Conservation (phyloP, 495 filamentous ascomycete genomes). For the Penicillium tannophilum region DNA sequence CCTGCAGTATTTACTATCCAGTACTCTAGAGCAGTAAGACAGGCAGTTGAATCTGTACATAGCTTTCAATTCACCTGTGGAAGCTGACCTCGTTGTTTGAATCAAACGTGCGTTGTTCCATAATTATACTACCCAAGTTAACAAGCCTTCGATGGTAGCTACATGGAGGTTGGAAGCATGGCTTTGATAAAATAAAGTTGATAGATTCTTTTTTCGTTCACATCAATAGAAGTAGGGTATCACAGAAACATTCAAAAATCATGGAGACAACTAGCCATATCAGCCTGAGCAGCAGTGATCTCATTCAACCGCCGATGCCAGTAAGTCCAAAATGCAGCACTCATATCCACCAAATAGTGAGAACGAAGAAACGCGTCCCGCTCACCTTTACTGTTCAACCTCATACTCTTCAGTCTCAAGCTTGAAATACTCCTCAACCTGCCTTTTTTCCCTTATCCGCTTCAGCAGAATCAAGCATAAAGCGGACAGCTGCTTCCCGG, state of each 20-base stretch:
- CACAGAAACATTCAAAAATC: background rate
- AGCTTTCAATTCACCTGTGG: conserved; percentile 27
- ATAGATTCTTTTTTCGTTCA: background rate
- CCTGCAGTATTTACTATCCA: background rate
- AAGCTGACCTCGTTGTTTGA: conserved; percentile 17
- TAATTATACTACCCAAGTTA: background rate
- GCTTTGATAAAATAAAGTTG: background rate
- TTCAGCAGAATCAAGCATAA: conserved; percentile 81
- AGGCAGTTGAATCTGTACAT: conserved; percentile 28
- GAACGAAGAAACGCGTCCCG: too few species aligned
- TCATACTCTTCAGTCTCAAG: conserved; percentile 74
- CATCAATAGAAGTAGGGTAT: conserved; percentile 10
- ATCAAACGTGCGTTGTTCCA: background rate
- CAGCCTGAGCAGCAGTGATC: background rate
- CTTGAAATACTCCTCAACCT: conserved; percentile 68
- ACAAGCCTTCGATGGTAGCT: background rate
- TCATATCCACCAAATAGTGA: background rate
- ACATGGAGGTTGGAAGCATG: background rate
- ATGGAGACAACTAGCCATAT: background rate
- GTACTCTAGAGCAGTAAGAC: background rate
- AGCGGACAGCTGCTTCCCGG: conserved; percentile 79
- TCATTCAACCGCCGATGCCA: background rate
- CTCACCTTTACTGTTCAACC: conserved; percentile 31
- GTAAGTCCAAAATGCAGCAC: background rate
- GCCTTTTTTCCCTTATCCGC: conserved; percentile 72